These are phyloP conservation scores for Talaromyces amestolkiae DNA, from an alignment of 2,329 filamentous ascomycete species.

Conservation along the genomic window DNA sequence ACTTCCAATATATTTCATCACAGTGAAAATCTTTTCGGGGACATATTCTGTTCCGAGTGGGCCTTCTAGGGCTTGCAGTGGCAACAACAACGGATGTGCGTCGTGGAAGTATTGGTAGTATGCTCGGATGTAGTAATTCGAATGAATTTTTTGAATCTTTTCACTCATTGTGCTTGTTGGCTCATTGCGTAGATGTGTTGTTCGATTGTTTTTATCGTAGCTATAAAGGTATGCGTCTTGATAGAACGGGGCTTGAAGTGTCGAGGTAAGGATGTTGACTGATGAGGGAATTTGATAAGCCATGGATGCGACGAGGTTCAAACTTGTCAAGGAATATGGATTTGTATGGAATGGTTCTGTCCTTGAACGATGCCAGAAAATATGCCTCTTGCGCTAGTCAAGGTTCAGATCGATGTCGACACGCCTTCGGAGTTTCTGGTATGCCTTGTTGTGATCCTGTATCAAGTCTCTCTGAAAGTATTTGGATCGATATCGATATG, in stretches of 20 bases:
- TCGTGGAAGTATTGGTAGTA: constrained; percentile 53
- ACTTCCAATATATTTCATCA: constrained; percentile 52
- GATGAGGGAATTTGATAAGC: background rate
- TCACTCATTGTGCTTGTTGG: background rate
- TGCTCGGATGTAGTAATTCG: constrained; percentile 37
- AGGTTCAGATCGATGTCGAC: background rate
- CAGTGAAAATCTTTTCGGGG: constrained; percentile 43
- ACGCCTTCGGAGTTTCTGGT: background rate
- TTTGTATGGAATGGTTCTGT: background rate
- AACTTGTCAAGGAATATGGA: background rate
- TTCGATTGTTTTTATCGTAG: background rate
- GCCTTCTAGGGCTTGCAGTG: constrained; percentile 33
- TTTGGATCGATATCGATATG: background rate
- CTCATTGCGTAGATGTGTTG: background rate
- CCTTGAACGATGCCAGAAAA: background rate
- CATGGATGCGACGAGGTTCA: background rate
- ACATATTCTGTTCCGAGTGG: constrained; percentile 32
- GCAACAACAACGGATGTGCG: constrained; percentile 53
- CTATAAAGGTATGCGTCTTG: background rate
- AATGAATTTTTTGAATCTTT: constrained; percentile 23
- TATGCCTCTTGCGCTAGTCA: background rate
- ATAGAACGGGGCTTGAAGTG: background rate
- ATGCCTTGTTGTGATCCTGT: background rate
- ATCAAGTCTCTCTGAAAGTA: background rate
- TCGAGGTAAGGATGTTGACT: background rate